Evolutionary conservation across 176 grass and related monocot genomes (phyloP), one percentile per base, ranked within the genome.

Genomic region (Rhynchospora breviuscula): DNA sequence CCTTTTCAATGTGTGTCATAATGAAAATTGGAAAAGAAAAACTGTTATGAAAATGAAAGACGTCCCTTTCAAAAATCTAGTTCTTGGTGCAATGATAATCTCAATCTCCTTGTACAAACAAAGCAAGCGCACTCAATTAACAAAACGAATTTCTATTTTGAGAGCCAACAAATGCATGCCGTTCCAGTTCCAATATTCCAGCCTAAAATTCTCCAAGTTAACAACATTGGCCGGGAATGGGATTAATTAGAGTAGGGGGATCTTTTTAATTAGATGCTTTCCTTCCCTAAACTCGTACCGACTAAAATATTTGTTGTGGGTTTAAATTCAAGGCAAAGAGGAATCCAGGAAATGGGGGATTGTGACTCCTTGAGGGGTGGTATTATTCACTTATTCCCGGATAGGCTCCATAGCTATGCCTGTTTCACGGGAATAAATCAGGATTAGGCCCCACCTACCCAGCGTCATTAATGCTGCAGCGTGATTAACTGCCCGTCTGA

Each of bases 341-440:
- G 66, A 79, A 90, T 79, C 83, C 94, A 85, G 71, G 68, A 78
- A 93, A 93, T 51, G 59, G 21, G 89, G 91, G 91, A 90, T 92
- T 88, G 81, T 80, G 66, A 78, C 46, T 61, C 61, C 23, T 8
- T 15, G 19, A 60, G 56, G 58, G 81, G 68, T 52, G 85, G 77
- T 84, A 87, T 49, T 68, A 64, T 47, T 88, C 79, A 68, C n/a
- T 49, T 68, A 70, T 54, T 88, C 79, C 64, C 46, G 84, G 49
- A 67, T 54, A 75, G 85, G 81, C 54, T 63, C 54, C 82, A 79
- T 87, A 75, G 65, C 78, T 66, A 82, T 73, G 65, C 87, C 17
- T 84, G 85, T 91, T 94, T 91, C 83, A 87, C 64, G 85, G 89
- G 79, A 91, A 46, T 77, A 61, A 80, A 84, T 74, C 19, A 59